These are phyloP conservation scores for Rubroboletus pulcherrimus DNA, from an alignment of 768 basidiomycete species.

Conservation along the genomic window DNA sequence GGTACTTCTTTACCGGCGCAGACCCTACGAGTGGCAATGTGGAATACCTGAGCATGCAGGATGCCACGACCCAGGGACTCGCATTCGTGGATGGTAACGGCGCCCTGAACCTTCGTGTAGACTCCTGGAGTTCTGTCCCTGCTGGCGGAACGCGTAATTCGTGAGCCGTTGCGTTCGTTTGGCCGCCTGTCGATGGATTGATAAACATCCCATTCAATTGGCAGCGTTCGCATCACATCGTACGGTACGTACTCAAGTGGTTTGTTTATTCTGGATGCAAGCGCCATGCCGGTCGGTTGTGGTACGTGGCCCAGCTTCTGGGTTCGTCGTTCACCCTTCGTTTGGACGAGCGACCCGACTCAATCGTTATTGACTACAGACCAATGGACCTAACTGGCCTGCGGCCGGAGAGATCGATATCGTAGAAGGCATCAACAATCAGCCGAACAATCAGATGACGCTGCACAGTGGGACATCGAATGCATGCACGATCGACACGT, in stretches of 20 bases:
- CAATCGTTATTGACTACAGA: slow-evolving; percentile 17
- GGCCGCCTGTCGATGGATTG: neutral
- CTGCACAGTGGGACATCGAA: slow-evolving; percentile 53
- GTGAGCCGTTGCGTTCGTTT: slow-evolving; percentile 26
- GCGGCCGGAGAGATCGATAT: slow-evolving; percentile 64
- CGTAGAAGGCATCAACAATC: slow-evolving; percentile 65
- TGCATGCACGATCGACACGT: slow-evolving; percentile 19
- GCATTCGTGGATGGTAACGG: slow-evolving; percentile 54
- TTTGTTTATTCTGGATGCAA: slow-evolving; percentile 71
- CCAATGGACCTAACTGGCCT: slow-evolving; percentile 54
- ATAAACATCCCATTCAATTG: neutral
- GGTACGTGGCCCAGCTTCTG: slow-evolving; percentile 58
- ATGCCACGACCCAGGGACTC: slow-evolving; percentile 50
- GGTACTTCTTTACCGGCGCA: slow-evolving; percentile 53
- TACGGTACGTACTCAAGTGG: slow-evolving; percentile 56
- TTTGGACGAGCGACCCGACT: neutral
- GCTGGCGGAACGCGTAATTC: slow-evolving; percentile 51
- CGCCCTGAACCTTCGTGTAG: slow-evolving; percentile 58
- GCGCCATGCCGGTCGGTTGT: slow-evolving; percentile 67
- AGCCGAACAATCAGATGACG: slow-evolving; percentile 57
- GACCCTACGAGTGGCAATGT: slow-evolving; percentile 76
- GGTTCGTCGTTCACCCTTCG: slow-evolving; percentile 25
- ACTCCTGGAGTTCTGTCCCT: slow-evolving; percentile 45
- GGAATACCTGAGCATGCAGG: slow-evolving; percentile 45
- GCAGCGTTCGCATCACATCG: slow-evolving; percentile 63